These are phyloP conservation scores for Oryza officinalis DNA, from an alignment of 176 grass and related monocot species.

Conservation along the genomic window DNA sequence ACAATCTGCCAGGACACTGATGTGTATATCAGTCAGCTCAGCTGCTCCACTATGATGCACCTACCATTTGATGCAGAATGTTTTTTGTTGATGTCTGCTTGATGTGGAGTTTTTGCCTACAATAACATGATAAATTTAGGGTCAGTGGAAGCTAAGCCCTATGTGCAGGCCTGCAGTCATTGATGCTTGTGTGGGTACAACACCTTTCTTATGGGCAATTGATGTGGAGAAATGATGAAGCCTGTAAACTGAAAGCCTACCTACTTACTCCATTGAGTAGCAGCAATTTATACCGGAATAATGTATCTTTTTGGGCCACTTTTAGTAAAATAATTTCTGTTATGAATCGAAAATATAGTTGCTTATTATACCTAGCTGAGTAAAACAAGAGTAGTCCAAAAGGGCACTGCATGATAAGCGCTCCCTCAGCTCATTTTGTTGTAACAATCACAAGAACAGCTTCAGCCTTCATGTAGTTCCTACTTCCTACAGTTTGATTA, in stretches of 20 bases:
- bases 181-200: not conserved
- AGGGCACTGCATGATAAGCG: not conserved
- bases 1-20: not conserved
- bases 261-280: not conserved
- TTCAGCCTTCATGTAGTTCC: not conserved
- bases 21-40: not conserved
- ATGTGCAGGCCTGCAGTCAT: not conserved
- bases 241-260: not conserved
- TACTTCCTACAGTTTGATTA: too few species aligned
- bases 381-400: slow-evolving; percentile 10
- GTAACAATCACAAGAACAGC: not conserved
- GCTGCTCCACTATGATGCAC: not conserved
- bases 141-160: not conserved
- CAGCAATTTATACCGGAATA: not conserved
- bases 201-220: not conserved
- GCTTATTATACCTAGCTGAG: too few species aligned
- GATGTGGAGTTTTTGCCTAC: not conserved
- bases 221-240: slow-evolving; percentile 9
- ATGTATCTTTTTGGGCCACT: not conserved
- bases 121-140: not conserved
- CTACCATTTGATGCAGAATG: slow-evolving; percentile 8
- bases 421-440: not conserved
- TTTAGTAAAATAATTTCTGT: not conserved
- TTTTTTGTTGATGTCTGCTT: not conserved
- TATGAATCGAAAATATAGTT: slow-evolving; percentile 17